phyloP scores from a whole-genome alignment of 140 eudicot species.

The Erigeron philadelphicus region DNA sequence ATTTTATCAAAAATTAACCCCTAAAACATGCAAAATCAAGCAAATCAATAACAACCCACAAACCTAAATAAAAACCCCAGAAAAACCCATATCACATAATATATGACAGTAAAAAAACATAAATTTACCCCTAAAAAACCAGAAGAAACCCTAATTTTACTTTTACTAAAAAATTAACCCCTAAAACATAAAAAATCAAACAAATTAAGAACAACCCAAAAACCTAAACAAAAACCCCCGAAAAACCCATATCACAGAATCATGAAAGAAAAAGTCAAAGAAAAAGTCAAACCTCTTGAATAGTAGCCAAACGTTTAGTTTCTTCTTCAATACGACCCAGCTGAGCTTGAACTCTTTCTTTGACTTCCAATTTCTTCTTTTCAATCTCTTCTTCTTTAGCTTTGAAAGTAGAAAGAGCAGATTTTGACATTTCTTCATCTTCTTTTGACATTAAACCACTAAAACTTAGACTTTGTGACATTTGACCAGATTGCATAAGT shows the following conservation, averaged over 20 bases:
- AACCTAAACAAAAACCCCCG: conserved; percentile 11
- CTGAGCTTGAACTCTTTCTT: conserved; percentile 73
- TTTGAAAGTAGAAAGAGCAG: conserved; percentile 74
- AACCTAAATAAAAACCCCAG: conserved; percentile 10
- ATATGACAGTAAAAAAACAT: background rate
- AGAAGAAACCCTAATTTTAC: conserved; percentile 23
- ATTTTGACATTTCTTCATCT: conserved; percentile 79
- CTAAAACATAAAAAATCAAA: conserved; percentile 12
- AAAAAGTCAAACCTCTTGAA: conserved; percentile 58
- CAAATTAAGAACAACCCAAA: conserved; percentile 13
- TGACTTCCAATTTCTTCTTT: conserved; percentile 78
- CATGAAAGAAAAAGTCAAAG: background rate
- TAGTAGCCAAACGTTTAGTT: conserved; percentile 68
- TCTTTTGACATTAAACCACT: conserved; percentile 55
- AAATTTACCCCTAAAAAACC: background rate
- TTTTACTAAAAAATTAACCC: background rate
- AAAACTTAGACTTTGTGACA: conserved; percentile 67
- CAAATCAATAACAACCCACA: conserved; percentile 18
- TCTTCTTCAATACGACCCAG: conserved; percentile 81
- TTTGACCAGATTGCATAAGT: conserved; percentile 49
- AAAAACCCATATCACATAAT: background rate
- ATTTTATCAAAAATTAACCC: background rate
- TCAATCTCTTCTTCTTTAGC: conserved; percentile 93
- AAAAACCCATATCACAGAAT: background rate
- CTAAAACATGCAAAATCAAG: conserved; percentile 11